Percentiles rank a stretch among this genome's conserved stretches.
These are phyloP conservation scores for Thelonectria rubi DNA, from an alignment of 2,329 filamentous ascomycete species.

Conservation along the genomic window DNA sequence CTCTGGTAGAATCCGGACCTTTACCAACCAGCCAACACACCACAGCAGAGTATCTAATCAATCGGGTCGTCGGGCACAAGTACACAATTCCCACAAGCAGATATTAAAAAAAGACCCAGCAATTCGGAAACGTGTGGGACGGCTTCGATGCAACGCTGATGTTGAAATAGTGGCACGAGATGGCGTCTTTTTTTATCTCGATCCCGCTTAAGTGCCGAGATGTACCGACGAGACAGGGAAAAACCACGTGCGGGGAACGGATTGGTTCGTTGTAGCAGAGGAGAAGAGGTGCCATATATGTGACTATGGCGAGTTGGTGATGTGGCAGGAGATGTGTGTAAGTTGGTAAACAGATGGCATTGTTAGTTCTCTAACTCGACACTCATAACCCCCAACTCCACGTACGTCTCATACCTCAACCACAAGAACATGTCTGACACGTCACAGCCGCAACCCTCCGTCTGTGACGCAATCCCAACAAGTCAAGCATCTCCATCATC, in stretches of 20 bases:
- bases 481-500: background rate
- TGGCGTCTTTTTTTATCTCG: constrained; percentile 33
- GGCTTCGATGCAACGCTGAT: constrained; percentile 23
- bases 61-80: background rate
- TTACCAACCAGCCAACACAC: no score
- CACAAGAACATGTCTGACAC: no score
- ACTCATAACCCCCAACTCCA: no score
- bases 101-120: constrained; percentile 13
- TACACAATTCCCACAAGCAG: background rate
- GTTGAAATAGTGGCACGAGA: constrained; percentile 32
- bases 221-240: background rate
- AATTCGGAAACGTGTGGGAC: constrained; percentile 19
- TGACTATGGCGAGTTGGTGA: no score
- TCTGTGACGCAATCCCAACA: constrained; percentile 25
- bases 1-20: no score
- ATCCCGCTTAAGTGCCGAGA: constrained; percentile 10
- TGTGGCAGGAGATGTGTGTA: no score
- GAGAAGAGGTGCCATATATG: no score
- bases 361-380: no score
- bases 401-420: no score
- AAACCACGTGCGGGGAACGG: constrained; percentile 12
- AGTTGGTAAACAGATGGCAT: no score
- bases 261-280: constrained; percentile 1
- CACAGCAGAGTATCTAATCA: no score
- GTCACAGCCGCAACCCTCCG: constrained; percentile 15